phyloP scores from a whole-genome alignment of 495 filamentous ascomycete species.

The Penicillium antarcticum region DNA sequence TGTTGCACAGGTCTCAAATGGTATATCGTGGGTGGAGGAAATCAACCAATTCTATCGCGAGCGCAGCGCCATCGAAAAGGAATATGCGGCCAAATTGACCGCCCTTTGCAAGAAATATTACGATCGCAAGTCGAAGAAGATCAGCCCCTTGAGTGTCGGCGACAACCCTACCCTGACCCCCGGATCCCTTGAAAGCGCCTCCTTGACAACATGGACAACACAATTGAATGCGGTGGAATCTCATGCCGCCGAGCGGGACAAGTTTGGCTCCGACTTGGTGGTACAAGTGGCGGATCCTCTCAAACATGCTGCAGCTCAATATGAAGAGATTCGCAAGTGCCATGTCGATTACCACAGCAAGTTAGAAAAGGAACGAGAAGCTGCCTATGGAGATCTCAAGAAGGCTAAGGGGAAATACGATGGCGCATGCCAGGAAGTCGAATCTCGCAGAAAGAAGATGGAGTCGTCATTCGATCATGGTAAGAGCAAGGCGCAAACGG shows the following conservation, averaged over 20 bases:
- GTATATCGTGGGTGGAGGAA: slow-evolving; percentile 93
- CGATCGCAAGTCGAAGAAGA: slow-evolving; percentile 92
- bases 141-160: slow-evolving; percentile 84
- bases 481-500: slow-evolving; percentile 78
- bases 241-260: slow-evolving; percentile 86
- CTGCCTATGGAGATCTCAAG: slow-evolving; percentile 76
- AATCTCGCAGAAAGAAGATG: slow-evolving; percentile 89
- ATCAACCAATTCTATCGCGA: slow-evolving; percentile 97
- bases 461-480: slow-evolving; percentile 84
- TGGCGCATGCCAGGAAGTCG: slow-evolving; percentile 87
- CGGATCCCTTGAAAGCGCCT: slow-evolving; percentile 92
- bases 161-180: slow-evolving; percentile 92
- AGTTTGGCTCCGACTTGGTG: slow-evolving; percentile 71
- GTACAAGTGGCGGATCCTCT: slow-evolving; percentile 80
- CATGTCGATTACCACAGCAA: slow-evolving; percentile 86
- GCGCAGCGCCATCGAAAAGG: slow-evolving; percentile 89
- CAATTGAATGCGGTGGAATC: slow-evolving; percentile 86
- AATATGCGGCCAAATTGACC: slow-evolving; percentile 84
- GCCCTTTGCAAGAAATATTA: slow-evolving; percentile 90
- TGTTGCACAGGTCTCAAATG: slow-evolving; percentile 61
- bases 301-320: slow-evolving; percentile 64
- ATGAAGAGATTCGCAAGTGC: slow-evolving; percentile 90
- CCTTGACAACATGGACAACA: slow-evolving; percentile 93
- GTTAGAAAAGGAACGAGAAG: slow-evolving; percentile 83
- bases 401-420: slow-evolving; percentile 95